Evolutionary conservation across 192 early-diverging fungal species (phyloP).

Genomic region (Umbelopsis isabellina): DNA sequence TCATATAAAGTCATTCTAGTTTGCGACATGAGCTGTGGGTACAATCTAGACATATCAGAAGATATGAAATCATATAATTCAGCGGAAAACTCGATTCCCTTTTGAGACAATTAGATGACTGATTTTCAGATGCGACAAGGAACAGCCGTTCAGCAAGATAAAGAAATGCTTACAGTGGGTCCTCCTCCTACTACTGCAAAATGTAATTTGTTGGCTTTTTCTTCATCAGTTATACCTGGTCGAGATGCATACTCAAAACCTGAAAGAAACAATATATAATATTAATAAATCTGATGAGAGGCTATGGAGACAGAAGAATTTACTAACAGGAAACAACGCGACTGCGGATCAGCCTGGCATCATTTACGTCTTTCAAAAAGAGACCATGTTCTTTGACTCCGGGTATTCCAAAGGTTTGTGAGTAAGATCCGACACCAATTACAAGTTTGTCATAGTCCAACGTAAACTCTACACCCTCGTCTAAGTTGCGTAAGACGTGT

Average conservation of each 20-base stretch:
- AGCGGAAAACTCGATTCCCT: conserved; percentile 72
- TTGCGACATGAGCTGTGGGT: conserved; percentile 66
- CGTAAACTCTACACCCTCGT: conserved; percentile 42
- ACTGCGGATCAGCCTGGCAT: conserved; percentile 83
- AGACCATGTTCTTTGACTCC: conserved; percentile 85
- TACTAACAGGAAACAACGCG: conserved; percentile 71
- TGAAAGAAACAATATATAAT: background rate
- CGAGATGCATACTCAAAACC: conserved; percentile 77
- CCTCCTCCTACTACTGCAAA: conserved; percentile 90
- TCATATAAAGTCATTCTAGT: conserved; percentile 65
- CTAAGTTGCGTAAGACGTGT: background rate
- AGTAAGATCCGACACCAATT: conserved; percentile 77
- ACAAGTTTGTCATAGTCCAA: conserved; percentile 83
- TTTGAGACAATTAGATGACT: background rate
- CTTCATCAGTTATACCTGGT: conserved; percentile 61
- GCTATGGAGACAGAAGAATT: background rate
- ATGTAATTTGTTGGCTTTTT: conserved; percentile 69
- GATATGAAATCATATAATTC: conserved; percentile 84
- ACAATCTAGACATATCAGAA: conserved; percentile 78
- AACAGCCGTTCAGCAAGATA: background rate
- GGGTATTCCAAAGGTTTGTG: conserved; percentile 84
- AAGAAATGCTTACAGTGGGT: conserved; percentile 60
- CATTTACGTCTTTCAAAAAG: conserved; percentile 84
- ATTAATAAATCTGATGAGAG: too few species aligned
- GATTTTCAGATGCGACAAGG: background rate